A percentile compares a stretch with the other conserved stretches of the same genome.
Evolutionary conservation across 2,329 filamentous ascomycete genomes (phyloP).

Genomic region (Rachicladosporium sp.): DNA sequence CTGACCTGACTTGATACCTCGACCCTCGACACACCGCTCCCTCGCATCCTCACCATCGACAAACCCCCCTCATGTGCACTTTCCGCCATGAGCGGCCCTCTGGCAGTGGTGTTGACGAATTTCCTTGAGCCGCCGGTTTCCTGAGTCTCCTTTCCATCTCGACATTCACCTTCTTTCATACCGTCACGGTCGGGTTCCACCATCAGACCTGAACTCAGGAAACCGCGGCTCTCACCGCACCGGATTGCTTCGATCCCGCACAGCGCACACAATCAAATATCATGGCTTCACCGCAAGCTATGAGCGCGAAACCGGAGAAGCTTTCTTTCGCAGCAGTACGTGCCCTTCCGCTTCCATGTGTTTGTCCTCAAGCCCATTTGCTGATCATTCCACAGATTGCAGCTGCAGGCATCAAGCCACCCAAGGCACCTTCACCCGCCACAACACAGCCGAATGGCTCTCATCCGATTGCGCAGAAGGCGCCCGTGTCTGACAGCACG

Average conservation of each 20-base stretch:
- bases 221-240: slow-evolving; percentile 22
- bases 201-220: slow-evolving; percentile 18
- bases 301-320: slow-evolving; percentile 18
- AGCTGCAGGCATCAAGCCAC: slow-evolving; percentile 19
- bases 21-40: background rate
- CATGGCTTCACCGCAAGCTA: slow-evolving; percentile 20
- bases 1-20: too few species aligned
- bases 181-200: too few species aligned
- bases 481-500: too few species aligned
- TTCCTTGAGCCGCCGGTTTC: slow-evolving; percentile 40
- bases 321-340: slow-evolving; percentile 28
- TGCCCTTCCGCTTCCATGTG: slow-evolving; percentile 1
- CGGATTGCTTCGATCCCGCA: slow-evolving; percentile 1
- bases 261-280: slow-evolving; percentile 10
- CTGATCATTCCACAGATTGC: slow-evolving; percentile 15
- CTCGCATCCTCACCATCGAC: slow-evolving; percentile 3
- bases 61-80: slow-evolving; percentile 28
- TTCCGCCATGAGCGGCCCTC: slow-evolving; percentile 38
- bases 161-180: slow-evolving; percentile 13
- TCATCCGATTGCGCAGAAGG: too few species aligned
- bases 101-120: slow-evolving; percentile 33
- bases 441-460: too few species aligned
- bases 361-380: background rate
- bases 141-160: slow-evolving; percentile 21
- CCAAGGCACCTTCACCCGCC: slow-evolving; percentile 8